phyloP scores from a whole-genome alignment of 176 grass and related monocot genomes.

The Triticum urartu region DNA sequence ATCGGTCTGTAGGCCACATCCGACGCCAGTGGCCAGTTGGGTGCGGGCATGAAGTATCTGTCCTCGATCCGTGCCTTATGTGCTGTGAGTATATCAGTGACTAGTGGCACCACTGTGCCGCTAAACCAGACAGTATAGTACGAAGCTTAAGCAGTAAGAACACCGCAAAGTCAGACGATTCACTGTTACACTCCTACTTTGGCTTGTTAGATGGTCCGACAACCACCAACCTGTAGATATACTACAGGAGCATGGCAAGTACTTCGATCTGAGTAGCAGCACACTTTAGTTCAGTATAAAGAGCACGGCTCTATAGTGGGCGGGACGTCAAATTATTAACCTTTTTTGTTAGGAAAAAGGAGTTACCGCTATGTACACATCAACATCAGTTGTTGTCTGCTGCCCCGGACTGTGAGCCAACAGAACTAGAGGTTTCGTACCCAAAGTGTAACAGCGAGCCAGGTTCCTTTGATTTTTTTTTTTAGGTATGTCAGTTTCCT shows the following conservation, averaged over 20 bases:
- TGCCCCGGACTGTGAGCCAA: too few relatives aligned
- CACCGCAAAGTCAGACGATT: background rate
- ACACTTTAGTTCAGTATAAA: background rate
- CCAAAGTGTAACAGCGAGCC: too few relatives aligned
- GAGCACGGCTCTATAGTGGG: background rate
- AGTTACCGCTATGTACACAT: background rate
- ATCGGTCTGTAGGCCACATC: background rate
- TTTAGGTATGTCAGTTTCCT: too few relatives aligned
- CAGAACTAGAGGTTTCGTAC: too few relatives aligned
- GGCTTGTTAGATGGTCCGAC: background rate
- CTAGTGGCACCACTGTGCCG: background rate
- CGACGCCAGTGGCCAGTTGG: background rate
- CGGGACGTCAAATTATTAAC: background rate
- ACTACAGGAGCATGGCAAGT: background rate
- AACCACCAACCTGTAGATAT: background rate
- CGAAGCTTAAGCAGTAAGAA: background rate
- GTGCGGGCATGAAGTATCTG: conserved; percentile 1
- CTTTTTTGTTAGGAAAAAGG: background rate
- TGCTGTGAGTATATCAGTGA: background rate
- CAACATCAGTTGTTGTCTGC: too few relatives aligned
- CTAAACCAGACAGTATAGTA: too few relatives aligned
- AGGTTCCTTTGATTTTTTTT: too few relatives aligned
- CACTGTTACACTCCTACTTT: background rate
- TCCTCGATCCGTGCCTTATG: background rate
- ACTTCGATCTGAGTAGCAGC: background rate